Conservation (phyloP, 2,329 filamentous ascomycete species). For the Penicillium olsonii region DNA sequence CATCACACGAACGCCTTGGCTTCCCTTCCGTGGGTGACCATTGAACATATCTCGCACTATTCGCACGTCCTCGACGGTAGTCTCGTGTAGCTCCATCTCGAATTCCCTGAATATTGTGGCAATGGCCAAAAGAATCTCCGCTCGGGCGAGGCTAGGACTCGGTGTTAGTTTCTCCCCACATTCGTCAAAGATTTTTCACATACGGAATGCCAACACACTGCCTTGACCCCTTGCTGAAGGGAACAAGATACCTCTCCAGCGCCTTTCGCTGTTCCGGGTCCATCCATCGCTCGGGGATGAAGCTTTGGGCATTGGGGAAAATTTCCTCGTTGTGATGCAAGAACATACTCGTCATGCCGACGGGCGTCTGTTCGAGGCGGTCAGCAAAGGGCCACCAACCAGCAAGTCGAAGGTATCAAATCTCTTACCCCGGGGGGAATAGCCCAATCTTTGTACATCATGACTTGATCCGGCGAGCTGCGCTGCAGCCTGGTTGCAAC, state of each 20-base stretch:
- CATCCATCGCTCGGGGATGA: constrained; percentile 43
- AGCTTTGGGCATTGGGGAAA: constrained; percentile 38
- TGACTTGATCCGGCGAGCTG: constrained; percentile 27
- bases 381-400: not conserved
- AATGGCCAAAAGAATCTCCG: constrained; percentile 35
- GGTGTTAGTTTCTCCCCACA: not conserved
- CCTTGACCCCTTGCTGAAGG: constrained; percentile 45
- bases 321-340: constrained; percentile 39
- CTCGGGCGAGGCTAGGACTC: constrained; percentile 31
- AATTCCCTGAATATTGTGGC: constrained; percentile 33
- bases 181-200: not conserved
- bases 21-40: constrained; percentile 15
- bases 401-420: not conserved
- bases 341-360: constrained; percentile 41
- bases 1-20: constrained; percentile 23
- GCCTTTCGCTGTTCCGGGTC: constrained; percentile 32
- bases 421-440: constrained; percentile 35
- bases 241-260: constrained; percentile 39
- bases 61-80: constrained; percentile 32
- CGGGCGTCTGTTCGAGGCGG: constrained; percentile 25
- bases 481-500: constrained; percentile 33
- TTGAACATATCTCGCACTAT: constrained; percentile 29
- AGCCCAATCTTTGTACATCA: constrained; percentile 33
- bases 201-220: constrained; percentile 51
- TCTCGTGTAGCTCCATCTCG: constrained; percentile 34